A percentile compares a stretch with the other conserved stretches of the same genome.
Conservation (phyloP, 495 filamentous ascomycete genomes). For the Lasiosphaeris hirsuta region DNA sequence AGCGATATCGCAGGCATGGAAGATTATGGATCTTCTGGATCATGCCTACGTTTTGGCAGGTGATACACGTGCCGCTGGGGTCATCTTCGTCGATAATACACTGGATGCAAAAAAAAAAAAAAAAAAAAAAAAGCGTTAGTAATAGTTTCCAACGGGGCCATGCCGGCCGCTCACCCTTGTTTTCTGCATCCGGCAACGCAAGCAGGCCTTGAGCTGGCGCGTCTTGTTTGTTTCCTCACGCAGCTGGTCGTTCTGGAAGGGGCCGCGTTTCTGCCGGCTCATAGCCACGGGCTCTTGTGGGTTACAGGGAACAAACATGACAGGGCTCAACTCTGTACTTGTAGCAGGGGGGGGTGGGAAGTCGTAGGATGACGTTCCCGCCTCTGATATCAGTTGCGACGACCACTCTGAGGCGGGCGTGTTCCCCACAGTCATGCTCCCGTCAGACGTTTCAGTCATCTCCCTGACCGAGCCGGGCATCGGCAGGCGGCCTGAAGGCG, state of each 20-base stretch:
- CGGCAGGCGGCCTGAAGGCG: too few relatives aligned
- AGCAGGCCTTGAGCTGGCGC: slow-evolving; percentile 18
- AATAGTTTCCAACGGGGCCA: too few relatives aligned
- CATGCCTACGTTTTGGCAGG: slow-evolving; percentile 16
- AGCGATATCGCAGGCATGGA: slow-evolving; percentile 21
- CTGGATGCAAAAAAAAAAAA: too few relatives aligned
- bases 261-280: background rate
- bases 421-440: too few relatives aligned
- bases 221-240: slow-evolving; percentile 19
- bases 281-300: background rate
- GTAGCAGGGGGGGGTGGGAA: background rate
- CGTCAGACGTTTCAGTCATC: too few relatives aligned
- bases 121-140: too few relatives aligned
- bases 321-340: background rate
- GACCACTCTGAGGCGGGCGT: too few relatives aligned
- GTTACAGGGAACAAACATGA: background rate
- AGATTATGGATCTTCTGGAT: slow-evolving; percentile 15
- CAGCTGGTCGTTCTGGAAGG: slow-evolving; percentile 11
- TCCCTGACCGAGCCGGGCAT: too few relatives aligned
- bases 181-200: slow-evolving; percentile 23
- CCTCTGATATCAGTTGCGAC: too few relatives aligned
- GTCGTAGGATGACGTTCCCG: too few relatives aligned
- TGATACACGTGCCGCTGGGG: slow-evolving; percentile 19
- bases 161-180: slow-evolving; percentile 13
- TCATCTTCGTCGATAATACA: slow-evolving; percentile 13